Evolutionary conservation across 2,329 filamentous ascomycete species (phyloP).

Genomic region (Ophiosphaerella herpotricha): DNA sequence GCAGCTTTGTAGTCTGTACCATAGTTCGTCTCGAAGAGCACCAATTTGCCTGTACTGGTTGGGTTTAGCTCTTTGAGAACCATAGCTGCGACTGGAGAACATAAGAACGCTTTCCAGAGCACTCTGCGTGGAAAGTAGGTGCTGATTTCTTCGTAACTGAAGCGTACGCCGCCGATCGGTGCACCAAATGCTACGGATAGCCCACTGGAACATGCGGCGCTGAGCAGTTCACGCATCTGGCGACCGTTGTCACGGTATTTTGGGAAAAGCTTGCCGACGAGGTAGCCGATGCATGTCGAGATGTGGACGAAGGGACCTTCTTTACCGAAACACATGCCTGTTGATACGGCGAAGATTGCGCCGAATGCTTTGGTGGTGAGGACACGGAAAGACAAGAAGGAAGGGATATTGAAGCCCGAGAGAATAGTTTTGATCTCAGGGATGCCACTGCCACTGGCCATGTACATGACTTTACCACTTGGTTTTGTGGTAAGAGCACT

Average conservation of each 20-base stretch:
- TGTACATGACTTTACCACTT: conserved; percentile 60
- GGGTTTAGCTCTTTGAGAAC: conserved; percentile 63
- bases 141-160: conserved; percentile 63
- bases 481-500: neutral
- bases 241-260: conserved; percentile 63
- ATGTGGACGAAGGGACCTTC: conserved; percentile 68
- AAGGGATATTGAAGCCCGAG: conserved; percentile 64
- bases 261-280: conserved; percentile 57
- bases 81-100: conserved; percentile 61
- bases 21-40: conserved; percentile 65
- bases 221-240: conserved; percentile 63
- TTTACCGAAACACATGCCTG: conserved; percentile 65
- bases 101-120: conserved; percentile 65
- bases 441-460: conserved; percentile 63
- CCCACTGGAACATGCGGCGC: conserved; percentile 62
- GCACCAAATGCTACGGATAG: conserved; percentile 66
- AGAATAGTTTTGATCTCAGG: conserved; percentile 67
- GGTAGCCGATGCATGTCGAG: conserved; percentile 61
- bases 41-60: conserved; percentile 63
- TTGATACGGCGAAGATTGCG: conserved; percentile 62
- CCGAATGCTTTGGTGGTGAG: conserved; percentile 63
- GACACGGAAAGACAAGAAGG: conserved; percentile 61
- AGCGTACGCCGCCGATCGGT: conserved; percentile 65
- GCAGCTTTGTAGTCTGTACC: conserved; percentile 59
- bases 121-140: conserved; percentile 64